These are phyloP conservation scores for Aspergillus campestris DNA, from an alignment of 495 filamentous ascomycete genomes.

Conservation along the genomic window DNA sequence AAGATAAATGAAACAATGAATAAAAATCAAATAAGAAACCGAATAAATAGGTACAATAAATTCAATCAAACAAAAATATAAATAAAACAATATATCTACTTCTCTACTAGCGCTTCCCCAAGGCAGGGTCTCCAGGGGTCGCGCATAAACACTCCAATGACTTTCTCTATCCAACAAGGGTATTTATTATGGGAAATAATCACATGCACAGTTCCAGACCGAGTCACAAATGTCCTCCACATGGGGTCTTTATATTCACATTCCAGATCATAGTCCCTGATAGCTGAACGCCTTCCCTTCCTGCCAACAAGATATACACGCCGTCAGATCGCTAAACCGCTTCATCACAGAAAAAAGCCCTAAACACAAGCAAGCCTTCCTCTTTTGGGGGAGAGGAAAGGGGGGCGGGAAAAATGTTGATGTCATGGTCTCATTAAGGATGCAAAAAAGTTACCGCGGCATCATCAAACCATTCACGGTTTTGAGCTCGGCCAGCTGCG, in stretches of 20 bases:
- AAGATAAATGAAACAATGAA: too few species aligned
- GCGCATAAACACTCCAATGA: too few species aligned
- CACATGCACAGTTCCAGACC: too few species aligned
- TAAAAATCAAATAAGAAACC: too few species aligned
- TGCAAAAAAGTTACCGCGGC: conserved; percentile 22
- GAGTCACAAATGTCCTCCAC: not conserved
- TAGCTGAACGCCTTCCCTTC: conserved; percentile 7
- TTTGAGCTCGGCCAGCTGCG: conserved; percentile 37
- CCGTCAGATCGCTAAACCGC: conserved; percentile 11
- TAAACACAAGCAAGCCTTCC: not conserved
- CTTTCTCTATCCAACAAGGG: too few species aligned
- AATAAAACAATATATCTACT: too few species aligned
- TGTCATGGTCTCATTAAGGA: conserved; percentile 17
- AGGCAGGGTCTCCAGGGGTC: too few species aligned
- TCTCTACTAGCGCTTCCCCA: too few species aligned
- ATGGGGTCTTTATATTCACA: conserved; percentile 1
- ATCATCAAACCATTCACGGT: conserved; percentile 36
- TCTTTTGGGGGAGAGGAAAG: conserved; percentile 1
- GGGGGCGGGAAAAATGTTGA: conserved; percentile 3
- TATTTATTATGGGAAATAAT: not conserved
- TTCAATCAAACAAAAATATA: too few species aligned
- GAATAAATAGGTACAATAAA: too few species aligned
- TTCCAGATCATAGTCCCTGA: conserved; percentile 3
- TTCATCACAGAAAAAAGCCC: conserved; percentile 5
- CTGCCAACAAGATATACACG: conserved; percentile 4